phyloP scores from a whole-genome alignment of 176 grass and related monocot genomes.

The Zoysia japonica region DNA sequence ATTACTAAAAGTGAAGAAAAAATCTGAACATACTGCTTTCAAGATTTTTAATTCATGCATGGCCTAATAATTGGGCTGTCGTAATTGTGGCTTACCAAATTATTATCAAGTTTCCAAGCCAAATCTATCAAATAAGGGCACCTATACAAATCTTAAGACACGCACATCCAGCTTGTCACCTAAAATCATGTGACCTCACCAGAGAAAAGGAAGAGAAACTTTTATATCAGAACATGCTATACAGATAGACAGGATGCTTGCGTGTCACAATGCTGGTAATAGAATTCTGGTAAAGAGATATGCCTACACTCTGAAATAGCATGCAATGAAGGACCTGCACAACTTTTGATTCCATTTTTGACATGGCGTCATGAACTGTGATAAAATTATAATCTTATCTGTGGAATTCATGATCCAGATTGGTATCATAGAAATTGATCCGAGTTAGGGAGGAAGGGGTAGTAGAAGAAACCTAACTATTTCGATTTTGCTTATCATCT shows the following conservation, averaged over 20 bases:
- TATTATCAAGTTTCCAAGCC: background rate
- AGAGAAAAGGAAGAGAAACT: constrained; percentile 16
- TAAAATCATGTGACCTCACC: constrained; percentile 2
- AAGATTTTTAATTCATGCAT: constrained; percentile 25
- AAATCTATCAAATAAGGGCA: constrained; percentile 1
- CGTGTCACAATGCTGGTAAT: background rate
- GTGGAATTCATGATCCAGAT: constrained; percentile 15
- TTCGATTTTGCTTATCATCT: constrained; percentile 36
- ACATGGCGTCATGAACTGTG: background rate
- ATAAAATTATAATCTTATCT: background rate
- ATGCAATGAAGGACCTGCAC: background rate
- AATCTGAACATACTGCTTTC: background rate
- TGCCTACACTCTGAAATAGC: background rate
- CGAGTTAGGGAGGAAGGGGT: background rate
- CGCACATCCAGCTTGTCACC: background rate
- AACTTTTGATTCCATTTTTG: constrained; percentile 9
- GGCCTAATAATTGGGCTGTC: background rate
- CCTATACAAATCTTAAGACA: constrained; percentile 12
- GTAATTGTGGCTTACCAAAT: constrained; percentile 7
- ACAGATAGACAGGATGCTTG: constrained; percentile 11
- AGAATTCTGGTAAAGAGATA: background rate
- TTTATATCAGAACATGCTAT: constrained; percentile 12
- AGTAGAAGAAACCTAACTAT: constrained; percentile 51
- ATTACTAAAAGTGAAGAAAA: constrained; percentile 5
- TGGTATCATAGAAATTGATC: constrained; percentile 1